Evolutionary conservation across 805 yeast species (phyloP), one percentile per base, ranked within the genome.

Genomic region (Cyberlindnera maritima): DNA sequence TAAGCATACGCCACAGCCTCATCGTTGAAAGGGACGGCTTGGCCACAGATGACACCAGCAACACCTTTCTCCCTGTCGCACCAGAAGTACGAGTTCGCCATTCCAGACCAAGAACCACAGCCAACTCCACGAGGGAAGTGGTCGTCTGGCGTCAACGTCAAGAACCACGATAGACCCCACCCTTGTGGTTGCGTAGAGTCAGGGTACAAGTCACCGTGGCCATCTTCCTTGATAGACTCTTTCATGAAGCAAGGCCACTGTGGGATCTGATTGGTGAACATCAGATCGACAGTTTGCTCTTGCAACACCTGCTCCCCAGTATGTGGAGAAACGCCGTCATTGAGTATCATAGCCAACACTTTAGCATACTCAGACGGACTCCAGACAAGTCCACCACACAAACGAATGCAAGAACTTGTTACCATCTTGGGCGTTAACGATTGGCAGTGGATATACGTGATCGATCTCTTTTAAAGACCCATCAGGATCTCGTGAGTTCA

Each of bases 11-110:
- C n/a, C n/a, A 49, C 52, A 5, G 54, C 49, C 1, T 54, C 44
- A 46, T 63, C 66, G 17, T 52, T 58, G 53, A 63, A 65, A 11
- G 77, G 77, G 28, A 72, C 52, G 9, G 70, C 45, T 44, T 71
- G 74, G 21, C 69, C 56, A 18, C 63, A 71, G 54, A 68, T 66
- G 36, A 64, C 59, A 0, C 76, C 76, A 3, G 69, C 77, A 42
- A 70, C 54, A 13, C 64, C 68, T 32, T 63, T 68, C 41, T 66
- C 59, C 17, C 61, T 47, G 54, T 73, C 77, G 31, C 71, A 50
- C 75, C 76, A 73, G 50, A 60, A 73, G 55, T 50, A 72, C 23
- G 66, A 52, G 47, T 69, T 72, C 10, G 69, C 63, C 29, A 70
- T 43, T 1, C 77, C 77, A 19, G 65, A 60, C 77, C 77, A 73